These are phyloP conservation scores for Scheffersomyces cryptocercus DNA, from an alignment of 1,139 yeast species.

Conservation along the genomic window DNA sequence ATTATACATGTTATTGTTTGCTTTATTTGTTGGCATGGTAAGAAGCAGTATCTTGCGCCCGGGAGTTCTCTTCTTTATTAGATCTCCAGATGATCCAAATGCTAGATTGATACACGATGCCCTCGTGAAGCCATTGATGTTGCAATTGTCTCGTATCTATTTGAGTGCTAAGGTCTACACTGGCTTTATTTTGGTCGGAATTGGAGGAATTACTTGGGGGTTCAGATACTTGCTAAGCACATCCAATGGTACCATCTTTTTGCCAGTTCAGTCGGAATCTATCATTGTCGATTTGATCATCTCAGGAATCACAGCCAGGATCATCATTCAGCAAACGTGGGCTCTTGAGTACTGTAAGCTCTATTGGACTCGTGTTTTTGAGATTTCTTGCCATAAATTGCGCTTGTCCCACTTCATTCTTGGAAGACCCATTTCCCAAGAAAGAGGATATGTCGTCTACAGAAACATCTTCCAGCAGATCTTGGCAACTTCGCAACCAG, in stretches of 20 bases:
- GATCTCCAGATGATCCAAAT: conserved; percentile 94
- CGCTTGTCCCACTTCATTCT: conserved; percentile 80
- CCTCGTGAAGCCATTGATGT: conserved; percentile 66
- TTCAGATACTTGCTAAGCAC: conserved; percentile 35
- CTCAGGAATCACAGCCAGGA: not conserved
- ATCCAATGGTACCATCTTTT: conserved; percentile 4
- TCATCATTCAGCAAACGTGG: not conserved
- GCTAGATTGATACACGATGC: conserved; percentile 89
- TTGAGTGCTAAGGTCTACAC: conserved; percentile 79
- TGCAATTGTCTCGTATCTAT: conserved; percentile 73
- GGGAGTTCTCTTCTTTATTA: conserved; percentile 86
- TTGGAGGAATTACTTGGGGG: conserved; percentile 66
- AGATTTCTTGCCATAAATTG: conserved; percentile 53
- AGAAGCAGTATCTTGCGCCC: conserved; percentile 73
- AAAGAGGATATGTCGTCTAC: conserved; percentile 71
- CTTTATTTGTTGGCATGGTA: conserved; percentile 83
- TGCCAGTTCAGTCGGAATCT: conserved; percentile 9
- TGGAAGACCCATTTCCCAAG: conserved; percentile 66
- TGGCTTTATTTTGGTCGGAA: conserved; percentile 68
- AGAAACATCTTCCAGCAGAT: conserved; percentile 48
- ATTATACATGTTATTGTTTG: conserved; percentile 81
- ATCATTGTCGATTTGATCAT: not conserved
- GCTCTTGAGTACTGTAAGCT: conserved; percentile 33
- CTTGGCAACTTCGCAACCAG: conserved; percentile 47
- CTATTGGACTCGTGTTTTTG: conserved; percentile 68